Base-by-base conservation (phyloP, 179 eudicot species). In the Camellia oleifera region DNA sequence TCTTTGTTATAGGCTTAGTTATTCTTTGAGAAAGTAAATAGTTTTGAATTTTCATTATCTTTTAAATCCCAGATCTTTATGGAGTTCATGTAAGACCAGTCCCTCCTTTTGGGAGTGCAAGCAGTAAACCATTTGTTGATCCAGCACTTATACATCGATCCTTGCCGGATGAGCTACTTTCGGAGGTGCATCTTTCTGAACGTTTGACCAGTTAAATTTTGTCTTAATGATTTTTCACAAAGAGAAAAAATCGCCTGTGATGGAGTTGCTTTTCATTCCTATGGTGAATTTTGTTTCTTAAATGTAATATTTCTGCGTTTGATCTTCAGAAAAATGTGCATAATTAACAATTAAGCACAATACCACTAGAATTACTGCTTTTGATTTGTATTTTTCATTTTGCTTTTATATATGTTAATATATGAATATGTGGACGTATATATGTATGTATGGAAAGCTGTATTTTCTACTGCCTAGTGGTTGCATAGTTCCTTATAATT, bases 91-190 rank as follows among this genome's bases (percentile, higher is more conserved):
- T 95, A 40, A 89, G 88, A 68, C 95, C 98, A 0, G 95, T 92
- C 69, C 91, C 97, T 66, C 94, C 97, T 32, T 90, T 86, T 85
- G 91, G 95, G 50, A 91, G 95, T 78, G 86, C 89, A 14, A 85
- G 87, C 81, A 88, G 88, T 79, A 88, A 88, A 80, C 91, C 88
- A 23, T 54, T 75, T 83, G 69, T 83, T 78, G 98, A 95, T 87
- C 77, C 93, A 45, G 90, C 97, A 7, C 89, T 93, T 77, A 71
- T 95, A 58, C 98, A 95, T 83, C 89, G 92, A 3, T 82, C 54
- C 77, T 82, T 95, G 84, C 98, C 98, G 13, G 98, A 95, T 84
- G 98, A 95, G 88, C 86, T 95, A 78, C 97, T 95, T 83, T 89
- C 86, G 48, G 98, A 95, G 97, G 98, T 94, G 86, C 20, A 40